Conservation (phyloP, 2,329 filamentous ascomycete species). For the Xylariaceae sp. region DNA sequence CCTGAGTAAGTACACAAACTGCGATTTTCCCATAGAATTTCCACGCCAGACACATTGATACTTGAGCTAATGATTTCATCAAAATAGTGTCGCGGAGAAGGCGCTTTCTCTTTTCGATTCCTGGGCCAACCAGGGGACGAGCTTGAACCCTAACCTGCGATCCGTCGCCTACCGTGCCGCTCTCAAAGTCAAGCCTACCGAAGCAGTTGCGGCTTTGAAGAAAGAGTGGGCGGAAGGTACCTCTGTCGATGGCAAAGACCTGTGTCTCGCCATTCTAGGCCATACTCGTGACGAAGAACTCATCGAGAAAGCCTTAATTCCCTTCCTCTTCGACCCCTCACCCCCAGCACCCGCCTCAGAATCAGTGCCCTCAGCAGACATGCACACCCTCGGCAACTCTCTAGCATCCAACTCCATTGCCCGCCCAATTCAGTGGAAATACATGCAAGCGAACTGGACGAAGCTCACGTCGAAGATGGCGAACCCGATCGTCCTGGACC, state of each 20-base stretch:
- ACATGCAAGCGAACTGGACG: slow-evolving; percentile 80
- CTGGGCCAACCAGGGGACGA: slow-evolving; percentile 65
- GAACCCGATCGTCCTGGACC: slow-evolving; percentile 85
- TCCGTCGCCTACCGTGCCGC: slow-evolving; percentile 75
- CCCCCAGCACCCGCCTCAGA: slow-evolving; percentile 46
- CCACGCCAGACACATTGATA: too few relatives aligned
- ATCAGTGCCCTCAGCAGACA: slow-evolving; percentile 78
- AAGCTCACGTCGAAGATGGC: slow-evolving; percentile 66
- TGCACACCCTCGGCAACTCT: slow-evolving; percentile 74
- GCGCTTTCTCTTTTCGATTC: slow-evolving; percentile 74
- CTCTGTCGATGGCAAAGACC: slow-evolving; percentile 87
- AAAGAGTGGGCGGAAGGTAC: slow-evolving; percentile 79
- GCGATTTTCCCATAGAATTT: not conserved
- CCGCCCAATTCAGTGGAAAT: slow-evolving; percentile 77
- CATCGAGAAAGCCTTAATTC: slow-evolving; percentile 61
- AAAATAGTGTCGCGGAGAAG: slow-evolving; percentile 60
- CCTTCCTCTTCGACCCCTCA: slow-evolving; percentile 71
- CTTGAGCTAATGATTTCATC: slow-evolving; percentile 16
- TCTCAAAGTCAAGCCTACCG: slow-evolving; percentile 64
- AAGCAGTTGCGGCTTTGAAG: slow-evolving; percentile 70
- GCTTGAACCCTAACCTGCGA: slow-evolving; percentile 79
- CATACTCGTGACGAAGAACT: slow-evolving; percentile 65
- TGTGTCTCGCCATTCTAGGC: slow-evolving; percentile 73
- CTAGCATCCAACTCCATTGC: slow-evolving; percentile 70
- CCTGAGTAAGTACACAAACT: slow-evolving; percentile 52